These are phyloP conservation scores for Paragyromitra xinjiangensis DNA, from an alignment of 495 filamentous ascomycete genomes.

Conservation along the genomic window DNA sequence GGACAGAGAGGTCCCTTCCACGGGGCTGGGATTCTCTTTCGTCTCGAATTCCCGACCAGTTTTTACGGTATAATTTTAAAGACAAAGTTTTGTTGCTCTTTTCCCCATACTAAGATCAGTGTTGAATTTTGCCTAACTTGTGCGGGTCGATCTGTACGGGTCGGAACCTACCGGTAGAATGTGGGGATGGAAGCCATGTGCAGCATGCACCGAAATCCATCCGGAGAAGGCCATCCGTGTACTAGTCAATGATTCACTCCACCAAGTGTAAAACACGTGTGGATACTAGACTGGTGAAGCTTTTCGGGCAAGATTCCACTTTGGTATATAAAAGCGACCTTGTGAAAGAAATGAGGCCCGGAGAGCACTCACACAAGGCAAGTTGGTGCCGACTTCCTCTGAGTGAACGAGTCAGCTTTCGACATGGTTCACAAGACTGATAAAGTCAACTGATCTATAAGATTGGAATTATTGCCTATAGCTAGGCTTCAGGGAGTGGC, in stretches of 20 bases:
- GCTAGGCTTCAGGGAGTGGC: not conserved
- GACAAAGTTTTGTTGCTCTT: not conserved
- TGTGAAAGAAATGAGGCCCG: conserved; percentile 1
- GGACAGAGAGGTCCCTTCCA: no score
- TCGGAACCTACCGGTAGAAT: not conserved
- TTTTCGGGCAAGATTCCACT: conserved; percentile 4
- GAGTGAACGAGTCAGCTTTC: no score
- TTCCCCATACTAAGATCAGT: not conserved
- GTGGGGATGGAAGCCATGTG: conserved; percentile 6
- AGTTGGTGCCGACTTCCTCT: not conserved
- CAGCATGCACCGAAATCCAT: not conserved
- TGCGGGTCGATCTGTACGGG: not conserved
- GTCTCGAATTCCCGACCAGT: no score
- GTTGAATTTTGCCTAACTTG: not conserved
- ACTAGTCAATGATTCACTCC: not conserved
- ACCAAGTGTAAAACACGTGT: not conserved
- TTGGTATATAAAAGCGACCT: not conserved
- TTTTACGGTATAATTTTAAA: no score
- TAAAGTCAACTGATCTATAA: not conserved
- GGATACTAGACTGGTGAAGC: not conserved
- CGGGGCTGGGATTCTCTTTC: no score
- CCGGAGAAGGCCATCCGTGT: not conserved
- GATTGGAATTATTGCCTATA: not conserved
- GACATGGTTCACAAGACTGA: not conserved
- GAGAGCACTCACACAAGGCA: not conserved